Evolutionary conservation across 2,329 filamentous ascomycete genomes (phyloP), one percentile per base, ranked within the genome.

Genomic region (Cladophialophora chaetospira): DNA sequence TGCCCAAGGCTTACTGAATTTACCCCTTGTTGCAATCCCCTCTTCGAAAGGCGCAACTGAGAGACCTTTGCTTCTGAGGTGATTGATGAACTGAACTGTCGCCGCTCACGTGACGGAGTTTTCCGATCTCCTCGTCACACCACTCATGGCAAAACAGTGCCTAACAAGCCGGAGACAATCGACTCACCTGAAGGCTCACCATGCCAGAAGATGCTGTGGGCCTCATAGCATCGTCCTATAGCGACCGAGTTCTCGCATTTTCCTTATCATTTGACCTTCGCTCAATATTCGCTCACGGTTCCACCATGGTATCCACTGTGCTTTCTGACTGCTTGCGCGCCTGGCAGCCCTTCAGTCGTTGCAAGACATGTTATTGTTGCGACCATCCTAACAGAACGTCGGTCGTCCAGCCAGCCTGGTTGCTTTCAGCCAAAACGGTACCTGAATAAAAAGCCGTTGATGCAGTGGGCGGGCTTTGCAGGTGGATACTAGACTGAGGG

Each of bases 71-170:
- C n/a, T n/a, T n/a, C n/a, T n/a, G n/a, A n/a, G n/a, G n/a, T n/a
- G n/a, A n/a, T n/a, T n/a, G n/a, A n/a, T n/a, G n/a, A n/a, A n/a
- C n/a, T n/a, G n/a, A n/a, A n/a, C n/a, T n/a, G n/a, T n/a, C n/a
- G n/a, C n/a, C n/a, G 1, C 51, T 47, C 56, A 58, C 56, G 56
- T 58, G 47, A 40, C 19, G 2, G 11, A n/a, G n/a, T 3, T 19
- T 19, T 10, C 55, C 55, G 55, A 19, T 13, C 42, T 47, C 23
- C 31, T 57, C 55, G 28, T 57, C 55, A 57, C 47, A 48, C 55
- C 55, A 57, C 54, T 26, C 11, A 52, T 8, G 38, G 13, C 46
- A 15, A 35, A 35, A 49, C 13, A 40, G n/a, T 25, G 46, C 13
- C 28, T 11, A 19, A 35, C 15, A n/a, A n/a, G 4, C 8, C n/a